Evolutionary conservation across 1,284 basidiomycete genomes (phyloP).

Genomic region (Ustilago lituana): DNA sequence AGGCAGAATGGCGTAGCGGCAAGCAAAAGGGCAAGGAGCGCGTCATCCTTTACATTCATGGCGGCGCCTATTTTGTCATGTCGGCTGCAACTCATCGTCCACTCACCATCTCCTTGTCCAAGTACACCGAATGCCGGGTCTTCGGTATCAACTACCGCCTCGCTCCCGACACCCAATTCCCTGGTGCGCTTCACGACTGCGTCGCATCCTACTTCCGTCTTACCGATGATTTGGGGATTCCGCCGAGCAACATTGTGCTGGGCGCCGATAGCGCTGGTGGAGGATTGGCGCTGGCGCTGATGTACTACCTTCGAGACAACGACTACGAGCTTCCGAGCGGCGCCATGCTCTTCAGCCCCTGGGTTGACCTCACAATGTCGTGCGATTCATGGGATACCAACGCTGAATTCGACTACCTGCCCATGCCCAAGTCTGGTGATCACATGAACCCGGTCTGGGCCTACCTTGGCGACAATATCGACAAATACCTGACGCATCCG

Average conservation of each 20-base stretch:
- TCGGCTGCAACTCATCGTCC: constrained; percentile 92
- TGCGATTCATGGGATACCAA: constrained; percentile 98
- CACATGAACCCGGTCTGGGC: constrained; percentile 92
- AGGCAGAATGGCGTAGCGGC: constrained; percentile 76
- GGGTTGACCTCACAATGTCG: constrained; percentile 84
- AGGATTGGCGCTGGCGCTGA: constrained; percentile 82
- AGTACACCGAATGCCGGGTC: constrained; percentile 88
- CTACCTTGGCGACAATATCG: constrained; percentile 84
- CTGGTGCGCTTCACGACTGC: constrained; percentile 90
- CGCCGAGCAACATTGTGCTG: constrained; percentile 75
- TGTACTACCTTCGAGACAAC: constrained; percentile 81
- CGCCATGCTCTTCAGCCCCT: constrained; percentile 65
- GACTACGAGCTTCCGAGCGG: constrained; percentile 62
- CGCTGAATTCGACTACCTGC: constrained; percentile 71
- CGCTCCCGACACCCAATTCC: constrained; percentile 92
- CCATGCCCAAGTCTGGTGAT: constrained; percentile 74
- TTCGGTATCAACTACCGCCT: constrained; percentile 97
- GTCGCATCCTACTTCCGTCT: constrained; percentile 87
- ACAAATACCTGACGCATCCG: constrained; percentile 90
- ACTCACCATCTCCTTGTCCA: constrained; percentile 89
- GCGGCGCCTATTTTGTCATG: constrained; percentile 94
- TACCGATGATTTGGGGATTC: constrained; percentile 86
- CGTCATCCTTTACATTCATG: constrained; percentile 92
- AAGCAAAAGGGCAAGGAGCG: constrained; percentile 73
- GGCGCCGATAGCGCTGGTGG: constrained; percentile 92